Percentiles rank a stretch among this genome's conserved stretches.
phyloP scores from a whole-genome alignment of 306 rosid genomes.

The Acacia crassicarpa region DNA sequence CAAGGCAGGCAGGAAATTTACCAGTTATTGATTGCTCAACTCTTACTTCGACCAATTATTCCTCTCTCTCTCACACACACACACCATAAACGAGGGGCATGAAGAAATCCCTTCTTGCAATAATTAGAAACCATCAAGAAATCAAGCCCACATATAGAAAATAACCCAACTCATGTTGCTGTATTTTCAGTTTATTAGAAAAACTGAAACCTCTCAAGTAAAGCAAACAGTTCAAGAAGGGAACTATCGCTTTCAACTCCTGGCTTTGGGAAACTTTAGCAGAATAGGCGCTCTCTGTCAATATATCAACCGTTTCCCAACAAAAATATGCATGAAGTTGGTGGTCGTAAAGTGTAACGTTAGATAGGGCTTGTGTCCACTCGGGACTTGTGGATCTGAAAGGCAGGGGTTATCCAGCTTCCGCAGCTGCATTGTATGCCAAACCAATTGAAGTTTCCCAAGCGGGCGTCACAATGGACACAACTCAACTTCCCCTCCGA shows the following conservation, averaged over 20 bases:
- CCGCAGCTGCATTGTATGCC: constrained; percentile 98
- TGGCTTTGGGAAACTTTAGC: constrained; percentile 32
- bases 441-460: constrained; percentile 93
- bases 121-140: constrained; percentile 22
- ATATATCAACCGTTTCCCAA: background rate
- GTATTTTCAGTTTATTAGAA: constrained; percentile 1
- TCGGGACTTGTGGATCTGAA: constrained; percentile 90
- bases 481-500: constrained; percentile 86
- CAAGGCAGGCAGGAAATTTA: no score
- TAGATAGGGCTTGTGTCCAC: constrained; percentile 69
- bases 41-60: background rate
- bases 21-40: background rate
- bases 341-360: constrained; percentile 20
- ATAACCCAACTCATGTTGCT: constrained; percentile 21
- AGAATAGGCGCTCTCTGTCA: constrained; percentile 14
- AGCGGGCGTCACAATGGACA: constrained; percentile 86
- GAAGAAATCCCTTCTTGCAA: constrained; percentile 1
- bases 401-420: constrained; percentile 98
- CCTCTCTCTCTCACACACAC: background rate
- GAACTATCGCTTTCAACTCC: constrained; percentile 17
- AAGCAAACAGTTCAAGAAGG: constrained; percentile 24
- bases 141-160: constrained; percentile 14
- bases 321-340: constrained; percentile 8
- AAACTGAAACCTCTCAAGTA: constrained; percentile 25
- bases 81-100: background rate